Evolutionary conservation across 352 stramenopile species (phyloP).

Genomic region (Globisporangium nodosum): DNA sequence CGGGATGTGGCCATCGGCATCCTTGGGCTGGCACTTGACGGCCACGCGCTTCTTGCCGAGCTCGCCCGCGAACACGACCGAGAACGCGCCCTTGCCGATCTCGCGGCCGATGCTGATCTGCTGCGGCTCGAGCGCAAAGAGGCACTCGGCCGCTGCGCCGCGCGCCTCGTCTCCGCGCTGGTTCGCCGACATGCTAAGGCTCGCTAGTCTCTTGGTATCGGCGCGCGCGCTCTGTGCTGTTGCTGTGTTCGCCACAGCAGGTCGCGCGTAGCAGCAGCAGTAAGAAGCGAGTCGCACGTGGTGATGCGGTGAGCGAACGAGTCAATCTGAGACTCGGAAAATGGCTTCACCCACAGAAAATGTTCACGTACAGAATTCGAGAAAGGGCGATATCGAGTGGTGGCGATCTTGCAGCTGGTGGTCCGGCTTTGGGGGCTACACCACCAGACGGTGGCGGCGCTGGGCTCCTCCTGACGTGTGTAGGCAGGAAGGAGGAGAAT

Average conservation of each 20-base stretch:
- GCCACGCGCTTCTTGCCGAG: conserved; percentile 69
- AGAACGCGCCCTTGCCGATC: conserved; percentile 85
- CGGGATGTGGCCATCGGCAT: conserved; percentile 60
- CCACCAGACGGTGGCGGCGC: too few relatives aligned
- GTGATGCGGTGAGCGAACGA: background rate
- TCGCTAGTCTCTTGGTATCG: too few relatives aligned
- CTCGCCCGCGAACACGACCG: conserved; percentile 68
- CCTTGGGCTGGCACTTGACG: conserved; percentile 84
- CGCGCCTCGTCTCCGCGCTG: conserved; percentile 22
- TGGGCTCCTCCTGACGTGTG: too few relatives aligned
- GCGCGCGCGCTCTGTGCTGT: background rate
- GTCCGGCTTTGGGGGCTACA: background rate
- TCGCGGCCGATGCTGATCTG: conserved; percentile 72
- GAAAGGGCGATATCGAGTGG: background rate
- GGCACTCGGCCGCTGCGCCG: conserved; percentile 14
- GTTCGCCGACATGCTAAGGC: conserved; percentile 23
- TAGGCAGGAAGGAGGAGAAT: too few relatives aligned
- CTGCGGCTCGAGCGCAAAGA: conserved; percentile 53
- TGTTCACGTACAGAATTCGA: conserved; percentile 1
- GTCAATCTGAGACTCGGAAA: background rate
- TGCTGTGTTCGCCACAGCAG: background rate
- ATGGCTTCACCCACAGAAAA: conserved; percentile 12
- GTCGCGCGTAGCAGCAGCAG: background rate
- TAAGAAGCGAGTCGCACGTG: background rate
- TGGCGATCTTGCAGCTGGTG: background rate